Conservation (phyloP, 257 asterid species). For the Ligustrum vulgare region DNA sequence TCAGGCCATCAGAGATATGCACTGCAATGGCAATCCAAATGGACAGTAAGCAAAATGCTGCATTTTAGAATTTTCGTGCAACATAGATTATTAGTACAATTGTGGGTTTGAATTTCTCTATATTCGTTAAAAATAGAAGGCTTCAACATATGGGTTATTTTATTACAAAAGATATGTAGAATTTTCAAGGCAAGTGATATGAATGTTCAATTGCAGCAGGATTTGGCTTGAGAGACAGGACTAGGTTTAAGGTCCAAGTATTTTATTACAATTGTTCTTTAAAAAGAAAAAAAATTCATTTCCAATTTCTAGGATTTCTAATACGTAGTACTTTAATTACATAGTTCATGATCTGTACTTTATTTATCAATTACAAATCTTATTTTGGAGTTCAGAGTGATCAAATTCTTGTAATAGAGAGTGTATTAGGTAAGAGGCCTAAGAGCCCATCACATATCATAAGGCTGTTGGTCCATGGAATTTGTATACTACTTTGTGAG, state of each 20-base stretch:
- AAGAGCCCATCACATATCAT: no score
- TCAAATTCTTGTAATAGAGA: no score
- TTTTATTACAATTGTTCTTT: background rate
- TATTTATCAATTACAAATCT: background rate
- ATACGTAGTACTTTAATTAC: background rate
- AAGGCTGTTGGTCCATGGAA: no score
- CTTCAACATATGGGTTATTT: slow-evolving; percentile 2
- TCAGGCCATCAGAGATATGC: no score
- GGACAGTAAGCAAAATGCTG: background rate
- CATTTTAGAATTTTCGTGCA: background rate
- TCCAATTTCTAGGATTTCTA: background rate
- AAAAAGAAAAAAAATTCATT: background rate
- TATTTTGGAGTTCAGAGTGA: background rate
- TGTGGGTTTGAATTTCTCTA: background rate
- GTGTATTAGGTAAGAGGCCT: no score
- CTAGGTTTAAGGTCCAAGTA: background rate
- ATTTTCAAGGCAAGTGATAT: slow-evolving; percentile 18
- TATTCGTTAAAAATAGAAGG: background rate
- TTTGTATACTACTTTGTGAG: no score
- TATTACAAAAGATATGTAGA: slow-evolving; percentile 13
- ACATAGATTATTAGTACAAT: background rate
- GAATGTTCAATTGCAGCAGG: slow-evolving; percentile 6
- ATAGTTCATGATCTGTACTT: background rate
- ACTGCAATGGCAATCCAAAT: no score
- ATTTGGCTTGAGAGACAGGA: background rate